A percentile compares a stretch with the other conserved stretches of the same genome.
phyloP scores from a whole-genome alignment of 257 asterid genomes.

The Paraleonurus japonicus region DNA sequence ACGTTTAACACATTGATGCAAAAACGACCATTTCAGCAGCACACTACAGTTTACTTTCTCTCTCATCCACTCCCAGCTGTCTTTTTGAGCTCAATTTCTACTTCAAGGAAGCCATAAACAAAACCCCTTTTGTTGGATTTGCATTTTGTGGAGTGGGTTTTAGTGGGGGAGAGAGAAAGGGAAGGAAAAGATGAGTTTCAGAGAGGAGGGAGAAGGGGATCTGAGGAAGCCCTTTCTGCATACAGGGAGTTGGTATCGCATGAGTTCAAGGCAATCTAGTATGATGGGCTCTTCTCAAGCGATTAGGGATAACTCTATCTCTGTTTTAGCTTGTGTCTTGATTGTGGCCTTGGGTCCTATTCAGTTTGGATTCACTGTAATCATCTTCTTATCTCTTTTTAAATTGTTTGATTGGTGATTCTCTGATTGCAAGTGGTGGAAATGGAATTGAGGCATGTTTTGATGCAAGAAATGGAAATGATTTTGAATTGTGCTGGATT shows the following conservation, averaged over 20 bases:
- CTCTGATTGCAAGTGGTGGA: too few species aligned
- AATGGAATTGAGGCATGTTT: background rate
- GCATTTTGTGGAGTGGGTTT: constrained; percentile 10
- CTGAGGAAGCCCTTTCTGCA: constrained; percentile 84
- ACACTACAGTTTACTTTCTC: background rate
- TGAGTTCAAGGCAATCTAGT: constrained; percentile 89
- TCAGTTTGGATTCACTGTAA: constrained; percentile 93
- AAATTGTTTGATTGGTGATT: background rate
- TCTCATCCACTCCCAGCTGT: background rate
- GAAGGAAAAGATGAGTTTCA: constrained; percentile 58
- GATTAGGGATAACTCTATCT: constrained; percentile 74
- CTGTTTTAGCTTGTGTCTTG: constrained; percentile 85
- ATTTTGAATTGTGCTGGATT: constrained; percentile 6
- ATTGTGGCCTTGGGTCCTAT: constrained; percentile 92
- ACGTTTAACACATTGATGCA: constrained; percentile 23
- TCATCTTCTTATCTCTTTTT: constrained; percentile 9
- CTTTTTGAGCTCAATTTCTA: background rate
- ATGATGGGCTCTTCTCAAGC: constrained; percentile 74
- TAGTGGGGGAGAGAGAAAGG: background rate
- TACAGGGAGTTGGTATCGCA: constrained; percentile 92
- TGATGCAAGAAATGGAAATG: background rate
- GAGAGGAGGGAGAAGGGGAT: constrained; percentile 87
- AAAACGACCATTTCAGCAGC: background rate
- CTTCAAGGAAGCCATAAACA: background rate
- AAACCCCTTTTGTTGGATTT: background rate